Conservation (phyloP, 2,329 filamentous ascomycete species). For the Colletotrichum navitas region DNA sequence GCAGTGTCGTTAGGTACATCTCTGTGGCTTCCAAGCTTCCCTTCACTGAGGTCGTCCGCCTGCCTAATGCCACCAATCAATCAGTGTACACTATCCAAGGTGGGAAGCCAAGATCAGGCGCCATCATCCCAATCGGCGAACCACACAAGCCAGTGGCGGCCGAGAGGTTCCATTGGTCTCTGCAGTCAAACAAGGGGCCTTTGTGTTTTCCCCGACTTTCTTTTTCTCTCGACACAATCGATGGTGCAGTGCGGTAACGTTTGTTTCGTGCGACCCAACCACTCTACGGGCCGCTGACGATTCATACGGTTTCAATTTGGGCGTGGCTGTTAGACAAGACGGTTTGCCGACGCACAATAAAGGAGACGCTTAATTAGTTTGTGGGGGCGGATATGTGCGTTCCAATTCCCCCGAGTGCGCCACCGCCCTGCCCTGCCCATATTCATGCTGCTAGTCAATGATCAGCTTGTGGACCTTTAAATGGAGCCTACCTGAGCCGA, state of each 20-base stretch:
- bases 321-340: slow-evolving; percentile 23
- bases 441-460: slow-evolving; percentile 20
- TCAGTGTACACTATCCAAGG: not conserved
- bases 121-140: slow-evolving; percentile 9
- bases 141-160: not conserved
- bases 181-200: not conserved
- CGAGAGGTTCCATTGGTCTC: not conserved
- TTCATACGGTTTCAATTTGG: slow-evolving; percentile 6
- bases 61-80: slow-evolving; percentile 12
- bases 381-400: slow-evolving; percentile 41
- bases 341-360: slow-evolving; percentile 34
- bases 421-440: slow-evolving; percentile 29
- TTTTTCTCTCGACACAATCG: not conserved
- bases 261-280: not conserved
- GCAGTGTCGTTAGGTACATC: slow-evolving; percentile 24
- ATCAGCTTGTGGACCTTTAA: slow-evolving; percentile 15
- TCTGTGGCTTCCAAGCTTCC: slow-evolving; percentile 8
- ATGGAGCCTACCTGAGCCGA: slow-evolving; percentile 14
- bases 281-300: not conserved
- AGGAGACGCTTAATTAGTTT: slow-evolving; percentile 40
- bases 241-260: not conserved
- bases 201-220: not conserved
- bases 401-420: slow-evolving; percentile 38
- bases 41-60: not conserved
- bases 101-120: slow-evolving; percentile 11